Evolutionary conservation across 2,329 filamentous ascomycete species (phyloP).

Genomic region (Calonectria leucothoes): DNA sequence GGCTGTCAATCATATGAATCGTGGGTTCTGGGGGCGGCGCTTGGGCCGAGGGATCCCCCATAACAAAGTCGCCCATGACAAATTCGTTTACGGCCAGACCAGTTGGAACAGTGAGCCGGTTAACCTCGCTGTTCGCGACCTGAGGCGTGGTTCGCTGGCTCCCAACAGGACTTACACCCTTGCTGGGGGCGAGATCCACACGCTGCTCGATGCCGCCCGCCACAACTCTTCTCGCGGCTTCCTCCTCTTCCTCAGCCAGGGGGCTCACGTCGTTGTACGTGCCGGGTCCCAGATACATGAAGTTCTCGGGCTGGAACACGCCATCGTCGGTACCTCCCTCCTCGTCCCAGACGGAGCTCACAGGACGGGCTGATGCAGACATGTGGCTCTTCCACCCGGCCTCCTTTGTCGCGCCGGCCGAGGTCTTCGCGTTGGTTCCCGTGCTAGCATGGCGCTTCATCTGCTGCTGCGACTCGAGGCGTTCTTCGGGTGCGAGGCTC

Average conservation of each 20-base stretch:
- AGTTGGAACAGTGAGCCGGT: background rate
- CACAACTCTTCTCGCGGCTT: conserved; percentile 44
- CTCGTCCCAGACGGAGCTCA: conserved; percentile 48
- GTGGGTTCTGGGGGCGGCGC: conserved; percentile 20
- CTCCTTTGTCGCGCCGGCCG: conserved; percentile 8
- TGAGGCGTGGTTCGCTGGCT: conserved; percentile 47
- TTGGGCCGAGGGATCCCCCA: background rate
- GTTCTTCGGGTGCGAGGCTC: conserved; percentile 63
- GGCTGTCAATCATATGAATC: conserved; percentile 49
- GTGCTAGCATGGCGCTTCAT: conserved; percentile 49
- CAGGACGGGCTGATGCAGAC: conserved; percentile 48
- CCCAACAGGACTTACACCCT: conserved; percentile 43
- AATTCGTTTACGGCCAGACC: conserved; percentile 23
- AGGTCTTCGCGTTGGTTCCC: conserved; percentile 10
- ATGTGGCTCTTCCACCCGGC: conserved; percentile 39
- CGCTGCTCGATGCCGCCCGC: conserved; percentile 35
- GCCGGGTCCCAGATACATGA: conserved; percentile 64
- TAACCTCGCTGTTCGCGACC: conserved; percentile 32
- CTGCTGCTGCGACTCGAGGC: conserved; percentile 64
- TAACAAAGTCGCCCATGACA: conserved; percentile 12
- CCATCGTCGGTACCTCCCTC: conserved; percentile 45
- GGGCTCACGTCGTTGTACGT: conserved; percentile 59
- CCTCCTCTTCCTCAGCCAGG: conserved; percentile 53
- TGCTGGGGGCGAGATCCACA: conserved; percentile 27
- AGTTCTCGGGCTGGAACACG: conserved; percentile 64